Evolutionary conservation across 345 rosid species (phyloP).

Genomic region (Dimocarpus longan): DNA sequence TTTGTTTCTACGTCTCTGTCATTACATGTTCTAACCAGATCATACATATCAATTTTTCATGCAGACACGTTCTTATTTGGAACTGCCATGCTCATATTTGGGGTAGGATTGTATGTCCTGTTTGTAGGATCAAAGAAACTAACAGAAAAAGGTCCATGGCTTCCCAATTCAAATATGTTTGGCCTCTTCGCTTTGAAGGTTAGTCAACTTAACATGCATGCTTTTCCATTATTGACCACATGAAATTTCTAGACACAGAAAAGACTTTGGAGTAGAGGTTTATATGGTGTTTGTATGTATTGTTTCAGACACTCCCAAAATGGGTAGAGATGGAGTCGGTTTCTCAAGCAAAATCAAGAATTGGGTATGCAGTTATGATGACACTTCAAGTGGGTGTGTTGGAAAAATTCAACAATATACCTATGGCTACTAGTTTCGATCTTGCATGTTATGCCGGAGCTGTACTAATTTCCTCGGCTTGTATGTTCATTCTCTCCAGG

Average conservation of each 20-base stretch:
- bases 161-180: conserved; percentile 49
- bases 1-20: neutral
- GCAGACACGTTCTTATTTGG: conserved; percentile 76
- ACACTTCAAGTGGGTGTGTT: conserved; percentile 72
- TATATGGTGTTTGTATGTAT: neutral
- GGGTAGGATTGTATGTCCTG: conserved; percentile 59
- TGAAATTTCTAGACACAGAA: neutral
- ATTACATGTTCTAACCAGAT: neutral
- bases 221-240: neutral
- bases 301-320: conserved; percentile 48
- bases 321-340: conserved; percentile 61
- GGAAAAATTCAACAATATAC: conserved; percentile 61
- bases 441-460: conserved; percentile 75
- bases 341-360: conserved; percentile 62
- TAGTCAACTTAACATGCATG: neutral
- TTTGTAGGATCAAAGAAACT: conserved; percentile 54
- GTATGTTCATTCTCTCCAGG: conserved; percentile 58
- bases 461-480: conserved; percentile 55
- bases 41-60: neutral
- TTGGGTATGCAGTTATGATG: conserved; percentile 70
- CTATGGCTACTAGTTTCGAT: conserved; percentile 54
- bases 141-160: conserved; percentile 21
- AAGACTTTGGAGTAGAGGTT: neutral
- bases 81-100: conserved; percentile 62
- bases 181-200: conserved; percentile 57